Conservation (phyloP, 2,329 filamentous ascomycete genomes). For the Colletotrichum phormii region DNA sequence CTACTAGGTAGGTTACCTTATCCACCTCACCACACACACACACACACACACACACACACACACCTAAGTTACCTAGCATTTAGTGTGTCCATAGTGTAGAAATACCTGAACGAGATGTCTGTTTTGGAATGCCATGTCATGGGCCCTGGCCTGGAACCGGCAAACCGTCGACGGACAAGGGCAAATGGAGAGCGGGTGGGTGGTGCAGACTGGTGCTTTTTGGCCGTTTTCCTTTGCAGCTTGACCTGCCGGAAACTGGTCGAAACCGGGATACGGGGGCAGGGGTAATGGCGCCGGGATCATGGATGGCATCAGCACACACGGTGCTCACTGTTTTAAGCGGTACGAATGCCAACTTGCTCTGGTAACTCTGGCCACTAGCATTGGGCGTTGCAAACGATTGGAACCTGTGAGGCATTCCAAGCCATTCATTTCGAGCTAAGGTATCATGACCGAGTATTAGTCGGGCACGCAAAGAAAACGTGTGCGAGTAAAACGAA, state of each 20-base stretch:
- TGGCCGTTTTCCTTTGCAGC: slow-evolving; percentile 14
- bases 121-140: slow-evolving; percentile 30
- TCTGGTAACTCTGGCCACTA: neutral
- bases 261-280: slow-evolving; percentile 27
- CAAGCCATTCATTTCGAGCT: neutral
- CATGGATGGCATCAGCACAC: slow-evolving; percentile 9
- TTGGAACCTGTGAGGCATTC: neutral
- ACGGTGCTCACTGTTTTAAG: neutral
- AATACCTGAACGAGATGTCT: neutral
- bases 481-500: neutral
- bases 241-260: slow-evolving; percentile 34
- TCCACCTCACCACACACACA: neutral
- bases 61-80: no score
- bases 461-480: neutral
- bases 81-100: neutral
- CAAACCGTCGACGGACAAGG: slow-evolving; percentile 17
- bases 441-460: neutral
- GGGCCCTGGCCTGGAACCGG: slow-evolving; percentile 22
- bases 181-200: neutral
- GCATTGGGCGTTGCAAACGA: neutral
- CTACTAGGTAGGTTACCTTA: neutral
- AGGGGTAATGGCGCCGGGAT: slow-evolving; percentile 13
- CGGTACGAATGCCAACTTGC: neutral
- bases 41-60: no score
- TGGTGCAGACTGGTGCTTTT: neutral